Conservation (phyloP, 768 basidiomycete genomes). For the Hemileccinum impolitum region DNA sequence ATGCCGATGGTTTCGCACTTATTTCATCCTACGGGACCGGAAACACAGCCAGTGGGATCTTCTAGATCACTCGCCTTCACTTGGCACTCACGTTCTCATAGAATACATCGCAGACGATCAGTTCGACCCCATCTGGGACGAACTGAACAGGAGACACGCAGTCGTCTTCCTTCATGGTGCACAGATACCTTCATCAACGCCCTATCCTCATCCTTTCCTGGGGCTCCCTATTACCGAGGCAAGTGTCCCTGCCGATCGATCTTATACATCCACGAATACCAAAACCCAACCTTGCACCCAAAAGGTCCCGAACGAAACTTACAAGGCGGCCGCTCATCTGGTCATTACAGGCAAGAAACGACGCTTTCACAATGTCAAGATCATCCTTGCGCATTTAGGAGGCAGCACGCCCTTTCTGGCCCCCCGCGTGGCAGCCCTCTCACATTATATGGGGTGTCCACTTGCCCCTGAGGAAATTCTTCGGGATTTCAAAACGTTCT, state of each 20-base stretch:
- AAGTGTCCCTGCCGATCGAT: slow-evolving; percentile 11
- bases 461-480: slow-evolving; percentile 65
- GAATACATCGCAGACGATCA: slow-evolving; percentile 64
- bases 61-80: neutral
- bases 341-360: slow-evolving; percentile 71
- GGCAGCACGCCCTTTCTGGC: slow-evolving; percentile 65
- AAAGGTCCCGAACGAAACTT: slow-evolving; percentile 79
- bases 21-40: slow-evolving; percentile 66
- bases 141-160: slow-evolving; percentile 54
- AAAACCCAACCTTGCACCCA: slow-evolving; percentile 5
- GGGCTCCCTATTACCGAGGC: slow-evolving; percentile 72
- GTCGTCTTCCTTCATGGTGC: slow-evolving; percentile 74
- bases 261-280: neutral
- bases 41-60: slow-evolving; percentile 45
- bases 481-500: slow-evolving; percentile 66
- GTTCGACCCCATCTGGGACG: slow-evolving; percentile 69
- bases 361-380: slow-evolving; percentile 53
- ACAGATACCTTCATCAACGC: slow-evolving; percentile 61
- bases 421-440: slow-evolving; percentile 64
- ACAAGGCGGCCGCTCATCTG: slow-evolving; percentile 76
- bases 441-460: slow-evolving; percentile 65
- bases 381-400: slow-evolving; percentile 75
- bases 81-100: slow-evolving; percentile 25
- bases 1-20: slow-evolving; percentile 62
- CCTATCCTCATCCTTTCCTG: slow-evolving; percentile 58